phyloP scores from a whole-genome alignment of 2,329 filamentous ascomycete genomes.

The Monilinia laxa region DNA sequence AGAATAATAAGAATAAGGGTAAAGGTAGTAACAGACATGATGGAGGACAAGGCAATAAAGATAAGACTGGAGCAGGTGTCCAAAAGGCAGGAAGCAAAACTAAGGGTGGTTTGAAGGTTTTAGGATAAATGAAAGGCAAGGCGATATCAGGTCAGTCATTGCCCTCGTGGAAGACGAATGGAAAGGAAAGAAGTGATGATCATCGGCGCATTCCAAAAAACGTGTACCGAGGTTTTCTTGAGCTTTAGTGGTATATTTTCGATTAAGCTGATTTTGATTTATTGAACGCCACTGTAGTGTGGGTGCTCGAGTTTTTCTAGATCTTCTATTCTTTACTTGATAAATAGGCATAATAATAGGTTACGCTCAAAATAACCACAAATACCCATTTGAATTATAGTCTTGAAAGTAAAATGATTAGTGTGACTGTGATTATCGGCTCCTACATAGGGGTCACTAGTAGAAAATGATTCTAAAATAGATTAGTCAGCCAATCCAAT shows the following conservation, averaged over 20 bases:
- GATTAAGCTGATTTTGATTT: background rate
- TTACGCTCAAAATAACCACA: background rate
- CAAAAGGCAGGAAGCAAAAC: constrained; percentile 65
- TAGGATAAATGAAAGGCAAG: constrained; percentile 49
- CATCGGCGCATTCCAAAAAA: constrained; percentile 1
- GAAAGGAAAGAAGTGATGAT: background rate
- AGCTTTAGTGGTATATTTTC: background rate
- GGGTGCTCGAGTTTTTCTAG: background rate
- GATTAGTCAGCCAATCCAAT: background rate
- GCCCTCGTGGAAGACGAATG: background rate
- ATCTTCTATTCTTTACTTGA: background rate
- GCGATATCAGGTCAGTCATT: background rate
- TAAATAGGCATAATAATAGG: background rate
- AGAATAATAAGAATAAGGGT: constrained; percentile 43
- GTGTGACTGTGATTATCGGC: background rate
- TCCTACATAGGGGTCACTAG: background rate
- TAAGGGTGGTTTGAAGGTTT: constrained; percentile 62
- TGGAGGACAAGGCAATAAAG: constrained; percentile 42
- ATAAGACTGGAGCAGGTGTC: constrained; percentile 50
- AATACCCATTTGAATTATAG: background rate
- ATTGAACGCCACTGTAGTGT: background rate
- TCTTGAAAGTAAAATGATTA: background rate
- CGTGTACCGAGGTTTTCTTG: background rate
- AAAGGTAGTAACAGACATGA: constrained; percentile 42
- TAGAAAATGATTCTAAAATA: background rate